These are phyloP conservation scores for Claviceps sp. DNA, from an alignment of 2,329 filamentous ascomycete species.

Conservation along the genomic window DNA sequence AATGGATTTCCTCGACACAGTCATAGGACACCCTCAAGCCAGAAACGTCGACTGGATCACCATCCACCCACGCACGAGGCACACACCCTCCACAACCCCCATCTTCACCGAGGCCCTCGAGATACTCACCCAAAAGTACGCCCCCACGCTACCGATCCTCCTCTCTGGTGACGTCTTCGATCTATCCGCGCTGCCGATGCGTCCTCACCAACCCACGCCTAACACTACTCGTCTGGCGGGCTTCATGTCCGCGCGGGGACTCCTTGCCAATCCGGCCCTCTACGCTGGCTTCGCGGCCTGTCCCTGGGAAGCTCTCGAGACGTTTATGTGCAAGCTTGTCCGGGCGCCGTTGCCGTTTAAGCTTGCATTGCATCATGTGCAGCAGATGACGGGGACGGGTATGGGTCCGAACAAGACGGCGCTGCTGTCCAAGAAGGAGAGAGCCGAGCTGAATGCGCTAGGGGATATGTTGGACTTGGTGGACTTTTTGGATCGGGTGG, in stretches of 20 bases:
- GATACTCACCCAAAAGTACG: slow-evolving; percentile 37
- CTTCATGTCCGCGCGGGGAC: slow-evolving; percentile 57
- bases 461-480: slow-evolving; percentile 43
- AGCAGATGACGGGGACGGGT: slow-evolving; percentile 50
- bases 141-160: slow-evolving; percentile 45
- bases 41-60: slow-evolving; percentile 54
- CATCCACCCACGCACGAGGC: slow-evolving; percentile 52
- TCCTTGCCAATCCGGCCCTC: slow-evolving; percentile 54
- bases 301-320: slow-evolving; percentile 48
- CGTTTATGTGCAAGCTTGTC: slow-evolving; percentile 46
- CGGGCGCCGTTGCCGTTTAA: slow-evolving; percentile 47
- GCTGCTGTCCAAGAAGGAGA: slow-evolving; percentile 43
- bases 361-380: slow-evolving; percentile 50
- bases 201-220: slow-evolving; percentile 18
- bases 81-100: slow-evolving; percentile 46
- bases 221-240: slow-evolving; percentile 40
- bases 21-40: slow-evolving; percentile 38
- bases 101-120: slow-evolving; percentile 49
- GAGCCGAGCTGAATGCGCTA: slow-evolving; percentile 33
- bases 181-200: slow-evolving; percentile 26
- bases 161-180: slow-evolving; percentile 59
- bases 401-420: slow-evolving; percentile 37
- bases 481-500: slow-evolving; percentile 44
- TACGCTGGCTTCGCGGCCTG: slow-evolving; percentile 44
- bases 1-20: slow-evolving; percentile 48